Base-by-base conservation (phyloP, 305 asterid species). In the Monarda citriodora region DNA sequence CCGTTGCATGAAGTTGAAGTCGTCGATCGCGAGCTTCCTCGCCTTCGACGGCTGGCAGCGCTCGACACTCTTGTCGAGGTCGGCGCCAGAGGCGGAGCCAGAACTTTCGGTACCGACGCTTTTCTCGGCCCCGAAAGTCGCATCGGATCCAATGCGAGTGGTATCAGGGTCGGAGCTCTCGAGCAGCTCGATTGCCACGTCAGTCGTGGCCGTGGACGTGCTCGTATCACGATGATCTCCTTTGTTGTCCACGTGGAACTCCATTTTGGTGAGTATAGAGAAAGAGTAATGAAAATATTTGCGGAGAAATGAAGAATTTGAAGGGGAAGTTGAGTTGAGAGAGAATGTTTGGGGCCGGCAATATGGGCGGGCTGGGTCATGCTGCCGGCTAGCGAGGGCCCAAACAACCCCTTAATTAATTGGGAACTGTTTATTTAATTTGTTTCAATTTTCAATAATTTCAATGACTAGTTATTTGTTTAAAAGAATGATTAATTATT, bases 361-460 rank as follows among this genome's bases (percentile, higher is more conserved):
- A 65, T 48, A 18, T n/a, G 37, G 54, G 61, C 49, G 26, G 70
- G 51, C 71, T 63, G 75, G 83, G 86, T 25, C 82, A 69, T 63
- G 45, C 14, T 75, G 93, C 89, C 89, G 84, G 96, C 95, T 53
- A 71, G 36, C 69, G 67, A 56, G 69, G 85, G 61, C 68, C 85
- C 89, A 72, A 23, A 10, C 60, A 56, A 48, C 66, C 69, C 72
- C 82, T 64, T 60, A 60, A 61, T 7, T 68, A 42, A 32, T 64
- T 64, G 61, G 58, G 53, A 14, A 52, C 58, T 38, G 29, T 36
- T 29, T 52, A 34, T 22, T 32, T 53, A 53, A 14, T 38, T 23
- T 20, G 13, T 36, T 23, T 23, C 41, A 13, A 12, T 38, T 58
- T 45, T 47, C 17, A 61, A 58, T 13, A 42, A 53, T 48, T 53